phyloP scores from a whole-genome alignment of 225 moss, liverwort and hornwort genomes.

The Pseudoscleropodium purum region DNA sequence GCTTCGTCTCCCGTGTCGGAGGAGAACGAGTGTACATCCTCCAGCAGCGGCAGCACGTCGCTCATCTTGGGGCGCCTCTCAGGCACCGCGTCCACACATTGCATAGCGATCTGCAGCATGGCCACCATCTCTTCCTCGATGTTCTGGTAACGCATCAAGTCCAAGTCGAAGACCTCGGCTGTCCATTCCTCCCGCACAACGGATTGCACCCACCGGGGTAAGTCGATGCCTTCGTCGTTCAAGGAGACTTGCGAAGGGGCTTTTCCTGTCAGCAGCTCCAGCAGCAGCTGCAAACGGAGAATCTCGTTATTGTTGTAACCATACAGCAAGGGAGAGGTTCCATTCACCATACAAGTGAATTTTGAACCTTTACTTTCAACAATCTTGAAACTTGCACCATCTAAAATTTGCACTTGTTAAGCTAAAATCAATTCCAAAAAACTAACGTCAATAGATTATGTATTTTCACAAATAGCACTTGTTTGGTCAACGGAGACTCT shows the following conservation, averaged over 20 bases:
- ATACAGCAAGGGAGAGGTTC: neutral
- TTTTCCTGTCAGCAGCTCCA: slow-evolving; percentile 85
- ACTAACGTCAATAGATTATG: neutral
- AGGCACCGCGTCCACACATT: slow-evolving; percentile 62
- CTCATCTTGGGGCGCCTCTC: slow-evolving; percentile 77
- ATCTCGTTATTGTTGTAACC: neutral
- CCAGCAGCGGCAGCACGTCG: slow-evolving; percentile 71
- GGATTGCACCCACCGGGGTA: slow-evolving; percentile 88
- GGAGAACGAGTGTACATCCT: slow-evolving; percentile 74
- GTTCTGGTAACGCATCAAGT: slow-evolving; percentile 81
- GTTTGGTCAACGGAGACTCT: neutral
- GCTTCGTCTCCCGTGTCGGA: slow-evolving; percentile 74
- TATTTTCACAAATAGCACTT: neutral
- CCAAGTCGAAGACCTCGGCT: slow-evolving; percentile 81
- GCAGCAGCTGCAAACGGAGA: slow-evolving; percentile 30
- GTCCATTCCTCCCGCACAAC: slow-evolving; percentile 97
- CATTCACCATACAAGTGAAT: neutral
- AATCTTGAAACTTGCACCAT: neutral
- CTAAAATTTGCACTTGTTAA: neutral
- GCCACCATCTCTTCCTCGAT: slow-evolving; percentile 94
- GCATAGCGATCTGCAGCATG: slow-evolving; percentile 93
- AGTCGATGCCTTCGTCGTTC: slow-evolving; percentile 83
- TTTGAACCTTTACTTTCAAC: neutral
- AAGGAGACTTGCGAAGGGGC: slow-evolving; percentile 76
- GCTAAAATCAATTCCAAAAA: neutral